phyloP scores from a whole-genome alignment of 139 green algal species.

The Chlamydomonas sp. region DNA sequence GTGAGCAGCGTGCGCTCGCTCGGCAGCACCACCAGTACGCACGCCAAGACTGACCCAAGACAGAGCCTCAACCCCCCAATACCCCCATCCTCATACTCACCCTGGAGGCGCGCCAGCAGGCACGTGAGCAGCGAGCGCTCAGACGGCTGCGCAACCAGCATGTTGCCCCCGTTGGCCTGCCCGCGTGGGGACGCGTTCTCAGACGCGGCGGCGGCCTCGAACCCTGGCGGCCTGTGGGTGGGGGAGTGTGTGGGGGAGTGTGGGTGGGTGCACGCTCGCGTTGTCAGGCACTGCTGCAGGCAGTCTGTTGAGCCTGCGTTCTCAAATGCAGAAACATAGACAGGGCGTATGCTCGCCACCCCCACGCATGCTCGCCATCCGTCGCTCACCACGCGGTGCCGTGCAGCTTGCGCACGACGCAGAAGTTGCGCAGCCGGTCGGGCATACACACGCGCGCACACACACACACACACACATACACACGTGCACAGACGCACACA shows the following conservation, averaged over 20 bases:
- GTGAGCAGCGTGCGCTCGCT: slow-evolving; percentile 84
- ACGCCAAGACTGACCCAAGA: neutral
- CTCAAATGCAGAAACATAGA: no score
- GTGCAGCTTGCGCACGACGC: slow-evolving; percentile 71
- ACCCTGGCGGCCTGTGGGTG: slow-evolving; percentile 46
- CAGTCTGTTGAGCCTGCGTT: neutral
- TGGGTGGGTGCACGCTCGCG: neutral
- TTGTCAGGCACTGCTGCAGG: neutral
- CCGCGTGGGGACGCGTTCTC: slow-evolving; percentile 57
- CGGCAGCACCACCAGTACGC: neutral
- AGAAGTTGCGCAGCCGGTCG: slow-evolving; percentile 72
- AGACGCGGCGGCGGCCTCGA: slow-evolving; percentile 56
- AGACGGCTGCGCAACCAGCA: slow-evolving; percentile 55
- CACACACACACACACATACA: no score
- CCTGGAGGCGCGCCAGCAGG: slow-evolving; percentile 71
- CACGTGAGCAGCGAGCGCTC: slow-evolving; percentile 84
- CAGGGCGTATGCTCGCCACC: no score
- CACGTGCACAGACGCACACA: no score
- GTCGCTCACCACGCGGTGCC: slow-evolving; percentile 66
- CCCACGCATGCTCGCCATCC: no score
- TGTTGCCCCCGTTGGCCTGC: slow-evolving; percentile 54
- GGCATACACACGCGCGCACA: slow-evolving; percentile 42
- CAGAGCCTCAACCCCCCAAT: neutral
- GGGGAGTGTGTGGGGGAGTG: neutral
- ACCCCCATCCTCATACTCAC: slow-evolving; percentile 1